These are phyloP conservation scores for Zea luxurians DNA, from an alignment of 176 grass and related monocot species.

Conservation along the genomic window DNA sequence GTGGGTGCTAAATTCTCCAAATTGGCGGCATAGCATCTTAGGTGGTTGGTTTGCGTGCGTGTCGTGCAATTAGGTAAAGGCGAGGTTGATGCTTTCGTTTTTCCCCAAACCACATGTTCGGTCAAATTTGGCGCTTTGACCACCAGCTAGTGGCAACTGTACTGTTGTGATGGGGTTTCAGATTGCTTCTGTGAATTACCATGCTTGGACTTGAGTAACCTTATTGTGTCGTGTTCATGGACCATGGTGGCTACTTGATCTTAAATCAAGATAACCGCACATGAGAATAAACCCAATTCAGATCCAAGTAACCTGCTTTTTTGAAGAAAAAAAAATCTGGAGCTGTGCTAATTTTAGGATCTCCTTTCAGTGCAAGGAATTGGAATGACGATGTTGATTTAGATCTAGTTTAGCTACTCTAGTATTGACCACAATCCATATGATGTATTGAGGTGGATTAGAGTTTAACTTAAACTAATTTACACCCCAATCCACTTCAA, in stretches of 20 bases:
- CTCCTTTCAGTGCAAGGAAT: not conserved
- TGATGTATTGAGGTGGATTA: too few relatives aligned
- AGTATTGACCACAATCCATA: too few relatives aligned
- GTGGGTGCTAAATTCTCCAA: not conserved
- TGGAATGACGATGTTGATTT: too few relatives aligned
- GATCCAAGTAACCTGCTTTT: slow-evolving; percentile 12
- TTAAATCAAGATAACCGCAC: slow-evolving; percentile 4
- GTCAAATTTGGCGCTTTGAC: slow-evolving; percentile 69
- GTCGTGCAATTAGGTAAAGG: slow-evolving; percentile 38
- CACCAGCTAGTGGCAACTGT: slow-evolving; percentile 21
- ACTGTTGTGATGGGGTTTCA: not conserved
- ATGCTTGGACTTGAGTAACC: not conserved
- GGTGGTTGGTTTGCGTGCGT: slow-evolving; percentile 28
- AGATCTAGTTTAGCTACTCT: too few relatives aligned
- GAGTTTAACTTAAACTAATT: too few relatives aligned
- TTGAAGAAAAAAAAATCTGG: not conserved
- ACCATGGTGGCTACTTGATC: slow-evolving; percentile 13
- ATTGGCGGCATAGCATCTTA: slow-evolving; percentile 38
- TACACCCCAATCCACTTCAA: too few relatives aligned
- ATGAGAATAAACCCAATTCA: slow-evolving; percentile 1
- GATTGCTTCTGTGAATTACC: slow-evolving; percentile 24
- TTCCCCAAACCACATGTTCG: slow-evolving; percentile 23
- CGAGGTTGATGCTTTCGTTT: slow-evolving; percentile 38
- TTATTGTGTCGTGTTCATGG: not conserved
- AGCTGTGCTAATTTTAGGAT: not conserved